Evolutionary conservation across 345 rosid genomes (phyloP).

Genomic region (Murraya paniculata): DNA sequence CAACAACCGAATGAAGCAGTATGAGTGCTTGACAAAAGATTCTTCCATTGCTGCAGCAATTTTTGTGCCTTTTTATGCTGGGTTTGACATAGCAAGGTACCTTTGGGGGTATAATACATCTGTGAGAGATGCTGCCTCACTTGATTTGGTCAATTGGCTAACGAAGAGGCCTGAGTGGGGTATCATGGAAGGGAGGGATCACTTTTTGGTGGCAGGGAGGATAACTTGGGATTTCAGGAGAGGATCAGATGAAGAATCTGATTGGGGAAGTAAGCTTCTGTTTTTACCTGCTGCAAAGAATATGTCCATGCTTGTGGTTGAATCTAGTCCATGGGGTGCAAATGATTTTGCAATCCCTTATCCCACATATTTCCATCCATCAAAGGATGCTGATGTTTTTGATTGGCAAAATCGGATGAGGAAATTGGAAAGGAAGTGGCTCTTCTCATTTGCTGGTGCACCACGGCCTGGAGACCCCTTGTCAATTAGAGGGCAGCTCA

Average conservation of each 20-base stretch:
- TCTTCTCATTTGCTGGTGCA: slow-evolving; percentile 93
- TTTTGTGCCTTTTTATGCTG: slow-evolving; percentile 89
- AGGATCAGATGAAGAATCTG: slow-evolving; percentile 57
- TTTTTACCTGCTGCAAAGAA: slow-evolving; percentile 81
- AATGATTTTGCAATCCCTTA: slow-evolving; percentile 88
- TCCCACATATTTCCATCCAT: slow-evolving; percentile 89
- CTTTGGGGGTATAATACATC: slow-evolving; percentile 83
- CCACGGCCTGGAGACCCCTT: slow-evolving; percentile 72
- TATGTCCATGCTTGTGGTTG: slow-evolving; percentile 94
- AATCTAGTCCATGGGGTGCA: slow-evolving; percentile 92
- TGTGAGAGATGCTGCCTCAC: slow-evolving; percentile 75
- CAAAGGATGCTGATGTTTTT: slow-evolving; percentile 72
- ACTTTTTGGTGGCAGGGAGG: slow-evolving; percentile 87
- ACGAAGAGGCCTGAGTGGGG: slow-evolving; percentile 86
- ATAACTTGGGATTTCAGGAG: slow-evolving; percentile 96
- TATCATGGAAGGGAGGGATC: slow-evolving; percentile 82
- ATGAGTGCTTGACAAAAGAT: slow-evolving; percentile 74
- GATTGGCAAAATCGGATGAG: slow-evolving; percentile 86
- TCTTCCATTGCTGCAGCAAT: slow-evolving; percentile 83
- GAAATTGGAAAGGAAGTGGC: slow-evolving; percentile 78
- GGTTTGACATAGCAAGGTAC: slow-evolving; percentile 78
- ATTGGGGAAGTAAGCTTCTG: slow-evolving; percentile 94
- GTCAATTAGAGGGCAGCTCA: slow-evolving; percentile 84
- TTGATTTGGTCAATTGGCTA: slow-evolving; percentile 82
- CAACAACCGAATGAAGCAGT: slow-evolving; percentile 83